Conservation (phyloP, 805 yeast genomes). For the Maudiozyma turicensis region DNA sequence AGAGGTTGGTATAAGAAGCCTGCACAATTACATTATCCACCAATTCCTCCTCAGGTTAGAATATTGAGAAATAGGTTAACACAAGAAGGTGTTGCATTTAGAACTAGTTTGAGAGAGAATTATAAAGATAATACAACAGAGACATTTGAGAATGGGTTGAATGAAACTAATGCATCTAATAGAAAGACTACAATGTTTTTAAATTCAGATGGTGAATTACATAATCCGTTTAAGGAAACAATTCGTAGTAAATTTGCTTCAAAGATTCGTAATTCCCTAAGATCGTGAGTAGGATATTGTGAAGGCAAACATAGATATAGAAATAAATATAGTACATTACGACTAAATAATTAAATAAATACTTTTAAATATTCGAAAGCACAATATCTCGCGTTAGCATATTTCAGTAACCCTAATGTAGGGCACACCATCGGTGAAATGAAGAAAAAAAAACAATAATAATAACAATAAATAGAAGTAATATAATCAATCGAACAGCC, state of each 20-base stretch:
- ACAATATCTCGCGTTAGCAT: no score
- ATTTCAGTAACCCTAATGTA: no score
- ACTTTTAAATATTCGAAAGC: no score
- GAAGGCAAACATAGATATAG: no score
- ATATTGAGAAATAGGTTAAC: conserved; percentile 11
- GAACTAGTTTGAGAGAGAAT: conserved; percentile 21
- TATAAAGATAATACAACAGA: conserved; percentile 6
- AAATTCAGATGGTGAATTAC: conserved; percentile 3
- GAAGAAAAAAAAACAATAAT: no score
- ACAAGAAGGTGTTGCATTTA: conserved; percentile 29
- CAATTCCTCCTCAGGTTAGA: conserved; percentile 19
- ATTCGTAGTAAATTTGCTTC: conserved; percentile 16
- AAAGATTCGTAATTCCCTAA: conserved; percentile 19
- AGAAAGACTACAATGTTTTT: conserved; percentile 2
- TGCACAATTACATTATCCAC: conserved; percentile 27
- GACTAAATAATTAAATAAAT: no score
- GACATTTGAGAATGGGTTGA: background rate
- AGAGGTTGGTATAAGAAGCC: conserved; percentile 32
- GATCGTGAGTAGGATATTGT: conserved; percentile 1
- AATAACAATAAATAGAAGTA: no score
- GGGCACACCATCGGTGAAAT: no score
- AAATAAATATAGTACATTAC: no score
- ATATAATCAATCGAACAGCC: no score
- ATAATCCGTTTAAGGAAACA: conserved; percentile 6
- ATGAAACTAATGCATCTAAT: background rate